Evolutionary conservation across 1,284 basidiomycete genomes (phyloP), one percentile per base, ranked within the genome.

Genomic region (Anthracocystis setariae): DNA sequence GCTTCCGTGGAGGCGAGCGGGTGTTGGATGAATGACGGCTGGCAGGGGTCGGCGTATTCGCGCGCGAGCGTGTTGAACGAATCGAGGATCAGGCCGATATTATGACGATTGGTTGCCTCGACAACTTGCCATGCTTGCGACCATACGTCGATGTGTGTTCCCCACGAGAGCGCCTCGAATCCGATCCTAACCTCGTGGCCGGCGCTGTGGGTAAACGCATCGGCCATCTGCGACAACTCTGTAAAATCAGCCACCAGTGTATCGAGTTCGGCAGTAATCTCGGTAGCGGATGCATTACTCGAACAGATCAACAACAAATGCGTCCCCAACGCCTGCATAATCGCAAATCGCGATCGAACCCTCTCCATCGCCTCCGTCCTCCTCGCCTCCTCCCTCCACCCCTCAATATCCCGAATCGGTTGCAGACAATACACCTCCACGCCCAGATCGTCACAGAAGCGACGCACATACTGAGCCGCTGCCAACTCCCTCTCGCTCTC

Each of bases 71-170:
- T 83, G 60, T 84, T 84, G 76, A 84, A 84, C 12, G 75, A 73
- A 66, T 84, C 83, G 53, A 84, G 53, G 39, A 81, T 80, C 35
- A 84, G 43, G 3, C 83, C 83, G 10, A 84, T 55, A 42, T 84
- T 83, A 5, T 61, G 51, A 3, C 79, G 58, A 45, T 81, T 60
- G 8, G 66, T 74, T 1, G 23, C 8, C 23, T 68, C 40, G 10
- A 84, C 78, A 9, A 80, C 66, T 2, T 74, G 46, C 75, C 76
- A 84, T 0, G 81, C 83, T 35, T 81, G 66, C 24, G 62, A 52
- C 83, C 83, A 84, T 4, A 72, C 51, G 23, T 66, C 64, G 17
- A 70, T 43, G 25, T 70, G 56, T 12, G 57, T 48, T 12, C 77
- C 78, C 68, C 64, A 79, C 18, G 67, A 52, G 13, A 75, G 52